Evolutionary conservation across 1,284 basidiomycete species (phyloP), one percentile per base, ranked within the genome.

Genomic region (Ganoderma multipileum): DNA sequence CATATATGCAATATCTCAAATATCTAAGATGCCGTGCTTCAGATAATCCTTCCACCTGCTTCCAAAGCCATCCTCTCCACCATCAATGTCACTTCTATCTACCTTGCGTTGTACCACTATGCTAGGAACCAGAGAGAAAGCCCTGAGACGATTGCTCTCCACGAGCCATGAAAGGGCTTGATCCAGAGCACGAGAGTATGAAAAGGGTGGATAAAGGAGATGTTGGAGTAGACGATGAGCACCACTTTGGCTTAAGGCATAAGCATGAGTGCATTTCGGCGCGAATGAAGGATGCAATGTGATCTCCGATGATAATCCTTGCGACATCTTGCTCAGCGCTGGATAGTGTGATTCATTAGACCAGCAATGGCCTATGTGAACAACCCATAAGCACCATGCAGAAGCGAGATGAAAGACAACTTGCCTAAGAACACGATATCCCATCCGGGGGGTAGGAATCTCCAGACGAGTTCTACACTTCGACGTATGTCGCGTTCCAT

Each of bases 121-220:
- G 68, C 88, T 90, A 0, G 90, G 90, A 0, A 91, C 88, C 20
- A 92, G 76, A 0, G 89, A 90, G 72, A 84, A 92, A 41, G 86
- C 83, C 60, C 82, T 85, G 44, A 92, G 70, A 50, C 87, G 81
- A 8, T 83, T 83, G 63, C 82, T 87, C 71, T 82, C 76, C 18
- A 94, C 82, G 33, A 95, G 84, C 88, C 91, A 93, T 1, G 89
- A 83, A 30, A 91, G 81, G 4, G 91, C 92, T 73, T 93, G 91
- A 72, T 95, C 91, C 65, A 93, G 84, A 0, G 92, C 90, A 12
- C 93, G 88, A 2, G 91, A 91, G 74, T 92, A 94, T 0, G 91
- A 90, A 73, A 94, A 94, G 0, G 86, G 88, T 26, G 88, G 82
- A 71, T 89, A 81, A 0, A 80, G 83, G 7, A 92, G 81, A 73